Conservation (phyloP, 2,329 filamentous ascomycete genomes). For the Phialophora expanda region DNA sequence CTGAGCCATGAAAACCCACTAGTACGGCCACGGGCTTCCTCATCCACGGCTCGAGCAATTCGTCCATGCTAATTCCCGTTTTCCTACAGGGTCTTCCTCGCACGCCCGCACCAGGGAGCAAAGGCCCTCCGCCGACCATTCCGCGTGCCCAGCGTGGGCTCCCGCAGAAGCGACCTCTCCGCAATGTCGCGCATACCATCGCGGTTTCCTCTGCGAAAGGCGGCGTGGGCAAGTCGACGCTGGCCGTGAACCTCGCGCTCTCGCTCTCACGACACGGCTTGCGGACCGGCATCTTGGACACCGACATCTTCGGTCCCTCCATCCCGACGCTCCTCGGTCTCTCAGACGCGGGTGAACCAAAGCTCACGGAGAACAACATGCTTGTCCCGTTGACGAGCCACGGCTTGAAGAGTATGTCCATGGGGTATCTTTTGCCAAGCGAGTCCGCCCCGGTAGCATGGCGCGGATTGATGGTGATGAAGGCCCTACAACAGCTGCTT, state of each 20-base stretch:
- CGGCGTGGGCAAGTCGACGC: conserved; percentile 96
- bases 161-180: conserved; percentile 79
- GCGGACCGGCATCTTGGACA: conserved; percentile 85
- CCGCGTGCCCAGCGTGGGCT: conserved; percentile 79
- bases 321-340: conserved; percentile 89
- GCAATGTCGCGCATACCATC: conserved; percentile 86
- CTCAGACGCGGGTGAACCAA: conserved; percentile 46
- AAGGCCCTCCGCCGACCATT: conserved; percentile 61
- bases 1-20: conserved; percentile 81
- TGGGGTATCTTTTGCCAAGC: conserved; percentile 81
- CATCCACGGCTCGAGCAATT: not conserved
- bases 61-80: not conserved
- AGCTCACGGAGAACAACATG: conserved; percentile 60
- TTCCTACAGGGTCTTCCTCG: conserved; percentile 77
- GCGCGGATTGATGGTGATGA: conserved; percentile 97
- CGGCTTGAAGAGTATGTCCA: conserved; percentile 97
- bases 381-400: conserved; percentile 90
- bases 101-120: conserved; percentile 47
- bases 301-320: conserved; percentile 95
- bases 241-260: conserved; percentile 85
- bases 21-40: conserved; percentile 54
- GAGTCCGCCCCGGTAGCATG: conserved; percentile 86
- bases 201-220: conserved; percentile 98
- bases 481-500: conserved; percentile 90
- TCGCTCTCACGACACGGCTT: conserved; percentile 82